These are phyloP conservation scores for Triticum turgidum DNA, from an alignment of 176 grass and related monocot genomes.

Conservation along the genomic window DNA sequence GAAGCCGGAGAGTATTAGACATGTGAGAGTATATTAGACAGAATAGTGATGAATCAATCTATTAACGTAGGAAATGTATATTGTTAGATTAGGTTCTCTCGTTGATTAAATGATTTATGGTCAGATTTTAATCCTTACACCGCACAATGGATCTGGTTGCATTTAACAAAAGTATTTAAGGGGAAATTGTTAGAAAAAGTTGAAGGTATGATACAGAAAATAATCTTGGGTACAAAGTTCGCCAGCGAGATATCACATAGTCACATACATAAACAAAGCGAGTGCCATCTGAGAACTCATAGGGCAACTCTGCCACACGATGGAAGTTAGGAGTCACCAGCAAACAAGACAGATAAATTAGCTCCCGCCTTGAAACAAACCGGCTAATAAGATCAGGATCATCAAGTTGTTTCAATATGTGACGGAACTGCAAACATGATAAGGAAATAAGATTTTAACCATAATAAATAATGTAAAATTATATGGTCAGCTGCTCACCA, in stretches of 20 bases:
- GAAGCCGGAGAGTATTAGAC: too few relatives aligned
- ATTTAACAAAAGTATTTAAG: slow-evolving; percentile 9
- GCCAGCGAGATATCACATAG: too few relatives aligned
- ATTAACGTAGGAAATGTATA: background rate
- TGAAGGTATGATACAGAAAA: background rate
- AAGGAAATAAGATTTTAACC: slow-evolving; percentile 3
- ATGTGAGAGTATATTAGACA: too few relatives aligned
- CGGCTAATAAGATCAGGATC: slow-evolving; percentile 66
- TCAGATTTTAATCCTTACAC: slow-evolving; percentile 11
- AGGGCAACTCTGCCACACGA: slow-evolving; percentile 60
- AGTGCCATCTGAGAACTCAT: slow-evolving; percentile 67
- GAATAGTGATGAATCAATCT: slow-evolving; percentile 17
- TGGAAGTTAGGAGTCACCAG: slow-evolving; percentile 83
- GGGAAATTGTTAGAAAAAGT: slow-evolving; percentile 6
- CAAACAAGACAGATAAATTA: slow-evolving; percentile 68
- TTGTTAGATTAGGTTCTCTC: background rate
- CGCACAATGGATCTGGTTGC: background rate
- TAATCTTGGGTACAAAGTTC: background rate
- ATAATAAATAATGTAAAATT: background rate
- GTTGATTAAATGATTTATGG: slow-evolving; percentile 18
- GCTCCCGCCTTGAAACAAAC: slow-evolving; percentile 62
- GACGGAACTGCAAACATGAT: slow-evolving; percentile 63
- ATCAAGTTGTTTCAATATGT: slow-evolving; percentile 59
- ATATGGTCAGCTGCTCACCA: too few relatives aligned
- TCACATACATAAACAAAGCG: slow-evolving; percentile 75